Evolutionary conservation across 2,329 filamentous ascomycete species (phyloP).

Genomic region (Alternaria sp.): DNA sequence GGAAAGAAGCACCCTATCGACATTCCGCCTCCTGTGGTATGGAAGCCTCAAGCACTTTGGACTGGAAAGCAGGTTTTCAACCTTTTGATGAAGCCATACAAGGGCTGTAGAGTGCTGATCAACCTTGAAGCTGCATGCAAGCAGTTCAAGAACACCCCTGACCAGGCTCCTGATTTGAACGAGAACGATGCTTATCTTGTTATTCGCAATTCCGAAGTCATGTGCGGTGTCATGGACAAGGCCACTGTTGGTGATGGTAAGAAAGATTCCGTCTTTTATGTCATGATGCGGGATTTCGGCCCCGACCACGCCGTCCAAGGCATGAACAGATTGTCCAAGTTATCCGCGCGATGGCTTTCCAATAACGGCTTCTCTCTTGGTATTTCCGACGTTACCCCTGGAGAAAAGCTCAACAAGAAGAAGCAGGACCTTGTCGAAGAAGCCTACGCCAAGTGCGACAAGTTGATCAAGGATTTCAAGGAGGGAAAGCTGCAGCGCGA

Average conservation of each 20-base stretch:
- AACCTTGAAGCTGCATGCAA: conserved; percentile 94
- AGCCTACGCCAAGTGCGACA: conserved; percentile 82
- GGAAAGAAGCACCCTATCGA: conserved; percentile 71
- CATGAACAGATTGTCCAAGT: conserved; percentile 92
- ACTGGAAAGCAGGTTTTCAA: conserved; percentile 98
- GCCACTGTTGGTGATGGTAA: conserved; percentile 96
- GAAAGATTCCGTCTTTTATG: conserved; percentile 97
- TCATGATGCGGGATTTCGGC: conserved; percentile 94
- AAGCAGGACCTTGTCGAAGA: conserved; percentile 79
- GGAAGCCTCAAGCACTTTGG: conserved; percentile 89
- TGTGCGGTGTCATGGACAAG: conserved; percentile 99
- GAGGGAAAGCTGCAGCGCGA: conserved; percentile 83
- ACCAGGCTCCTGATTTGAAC: conserved; percentile 79
- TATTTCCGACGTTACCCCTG: conserved; percentile 92
- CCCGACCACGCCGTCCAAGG: conserved; percentile 85
- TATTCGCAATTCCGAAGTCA: conserved; percentile 93
- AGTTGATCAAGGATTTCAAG: conserved; percentile 83
- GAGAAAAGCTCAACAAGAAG: conserved; percentile 70
- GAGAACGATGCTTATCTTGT: conserved; percentile 82
- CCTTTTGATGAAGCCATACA: conserved; percentile 88
- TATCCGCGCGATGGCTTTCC: conserved; percentile 87
- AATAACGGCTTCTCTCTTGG: conserved; percentile 97
- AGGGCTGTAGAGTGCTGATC: conserved; percentile 79
- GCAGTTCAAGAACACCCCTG: conserved; percentile 72
- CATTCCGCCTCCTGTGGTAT: conserved; percentile 82